These are phyloP conservation scores for Ganoderma sp. DNA, from an alignment of 1,284 basidiomycete species.

Conservation along the genomic window DNA sequence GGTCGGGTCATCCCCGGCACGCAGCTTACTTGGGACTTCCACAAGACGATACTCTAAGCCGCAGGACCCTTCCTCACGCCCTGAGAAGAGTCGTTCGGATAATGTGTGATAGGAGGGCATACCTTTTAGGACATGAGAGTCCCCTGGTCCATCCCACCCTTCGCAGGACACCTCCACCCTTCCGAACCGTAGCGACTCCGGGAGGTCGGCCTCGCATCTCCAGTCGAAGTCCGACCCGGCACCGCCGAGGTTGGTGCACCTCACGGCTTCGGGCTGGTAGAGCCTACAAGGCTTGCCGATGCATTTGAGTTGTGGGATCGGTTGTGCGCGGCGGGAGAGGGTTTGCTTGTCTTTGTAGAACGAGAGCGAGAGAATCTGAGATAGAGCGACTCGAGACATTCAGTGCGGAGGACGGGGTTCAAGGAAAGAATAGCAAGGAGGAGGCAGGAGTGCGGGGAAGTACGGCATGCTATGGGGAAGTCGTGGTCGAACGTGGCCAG, in stretches of 20 bases:
- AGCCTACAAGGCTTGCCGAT: constrained; percentile 77
- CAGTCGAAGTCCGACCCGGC: constrained; percentile 80
- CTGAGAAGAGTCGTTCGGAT: not conserved
- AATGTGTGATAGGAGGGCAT: constrained; percentile 20
- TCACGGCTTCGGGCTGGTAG: constrained; percentile 85
- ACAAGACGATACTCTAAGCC: constrained; percentile 81
- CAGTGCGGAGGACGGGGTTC: not conserved
- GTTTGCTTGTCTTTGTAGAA: constrained; percentile 80
- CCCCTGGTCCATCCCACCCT: constrained; percentile 82
- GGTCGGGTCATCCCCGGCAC: constrained; percentile 37
- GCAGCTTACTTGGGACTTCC: constrained; percentile 60
- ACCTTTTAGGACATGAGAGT: constrained; percentile 87
- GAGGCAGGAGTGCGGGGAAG: no score
- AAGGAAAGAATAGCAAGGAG: not conserved
- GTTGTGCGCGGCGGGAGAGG: constrained; percentile 63
- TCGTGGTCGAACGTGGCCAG: constrained; percentile 3
- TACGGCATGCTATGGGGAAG: not conserved
- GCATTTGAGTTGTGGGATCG: constrained; percentile 83
- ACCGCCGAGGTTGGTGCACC: constrained; percentile 82
- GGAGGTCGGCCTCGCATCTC: constrained; percentile 93
- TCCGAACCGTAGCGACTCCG: constrained; percentile 80
- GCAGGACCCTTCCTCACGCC: constrained; percentile 68
- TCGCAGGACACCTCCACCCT: constrained; percentile 87
- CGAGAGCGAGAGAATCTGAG: constrained; percentile 75
- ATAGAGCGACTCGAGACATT: constrained; percentile 74